Base-by-base conservation (phyloP, 208 protist species). In the Crithidia bombi region DNA sequence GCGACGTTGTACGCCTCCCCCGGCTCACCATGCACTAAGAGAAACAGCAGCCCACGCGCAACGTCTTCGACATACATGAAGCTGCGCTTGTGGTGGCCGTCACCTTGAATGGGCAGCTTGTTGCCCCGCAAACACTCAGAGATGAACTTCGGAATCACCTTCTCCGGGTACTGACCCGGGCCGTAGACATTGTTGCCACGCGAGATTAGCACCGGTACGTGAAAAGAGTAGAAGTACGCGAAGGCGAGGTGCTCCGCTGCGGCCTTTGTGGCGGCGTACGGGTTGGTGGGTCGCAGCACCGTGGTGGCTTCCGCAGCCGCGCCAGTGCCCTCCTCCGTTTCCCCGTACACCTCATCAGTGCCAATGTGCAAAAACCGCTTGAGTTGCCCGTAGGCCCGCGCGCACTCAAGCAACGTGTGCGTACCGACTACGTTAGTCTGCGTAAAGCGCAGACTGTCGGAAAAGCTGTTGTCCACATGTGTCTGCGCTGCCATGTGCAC, bases 341-440 rank as follows among this genome's bases (percentile, higher is more conserved):
- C 90, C 26, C 97, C 97, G 74, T 99, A 98, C 39, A 99, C 97
- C 78, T 99, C 97, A 71, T 99, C 97, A 1, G 97, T 98, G 54
- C 82, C 93, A 11, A 99, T 90, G 65, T 98, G 94, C 46, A 99
- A 83, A 67, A 99, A 99, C 17, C 94, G 80, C 54, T 86, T 81
- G 35, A 99, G 81, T n/a, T 85, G 73, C 7, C 73, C 77, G 58
- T 79, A 87, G 44, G 57, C 57, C 41, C 81, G 49, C 30, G 78
- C 70, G 35, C 86, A 88, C 56, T 99, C 97, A 0, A 98, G 69
- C 12, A 98, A 80, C 25, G 89, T 85, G 83, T 98, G 97, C n/a
- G 97, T 98, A 39, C 97, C 97, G 11, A 95, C 33, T 1, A 98
- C 87, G 68, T 99, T 99, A 65, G 86, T 97, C 51, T 92, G 58